Evolutionary conservation across 2,329 filamentous ascomycete species (phyloP), one percentile per base, ranked within the genome.

Genomic region (Fusarium globosum): DNA sequence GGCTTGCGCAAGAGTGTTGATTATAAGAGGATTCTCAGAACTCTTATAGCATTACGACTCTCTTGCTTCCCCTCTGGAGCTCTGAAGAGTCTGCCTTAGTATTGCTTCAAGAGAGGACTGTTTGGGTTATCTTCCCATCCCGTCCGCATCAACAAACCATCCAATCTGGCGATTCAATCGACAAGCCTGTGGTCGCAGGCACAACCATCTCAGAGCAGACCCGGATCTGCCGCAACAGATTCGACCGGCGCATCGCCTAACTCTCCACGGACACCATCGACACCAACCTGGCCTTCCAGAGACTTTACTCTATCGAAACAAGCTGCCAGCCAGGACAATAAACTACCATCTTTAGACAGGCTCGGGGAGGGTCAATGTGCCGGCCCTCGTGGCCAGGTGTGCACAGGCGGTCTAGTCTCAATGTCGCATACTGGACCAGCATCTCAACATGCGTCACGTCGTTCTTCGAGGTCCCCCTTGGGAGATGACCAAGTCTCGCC

Each of bases 371-470:
- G 85, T 89, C 89, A 86, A 91, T 91, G 89, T 88, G 82, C 85
- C 82, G 85, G 84, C 84, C 84, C 82, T 83, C 82, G 82, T 82
- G 85, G 83, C 83, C 82, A 83, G 80, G 83, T 82, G 82, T 81
- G 83, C 81, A 84, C 82, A 86, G 87, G 88, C 85, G 88, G 88
- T 83, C 86, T 86, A 87, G 84, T 84, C 85, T 87, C 88, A 85
- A 91, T 91, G 90, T 90, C 89, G 85, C 88, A 90, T 85, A 87
- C 86, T 84, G 86, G 85, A 79, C 82, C 86, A 86, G 85, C 84
- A 82, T 84, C 87, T 87, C 85, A 83, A 81, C 85, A 88, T 85
- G 82, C 84, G 81, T 87, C 88, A 83, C 86, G 84, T 79, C 85
- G 82, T 76, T 81, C 83, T 73, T 84, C 85, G 73, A 83, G 81